Percentiles rank a stretch among this genome's conserved stretches.
Evolutionary conservation across 345 rosid species (phyloP).

Genomic region (Bruguiera sexangula): DNA sequence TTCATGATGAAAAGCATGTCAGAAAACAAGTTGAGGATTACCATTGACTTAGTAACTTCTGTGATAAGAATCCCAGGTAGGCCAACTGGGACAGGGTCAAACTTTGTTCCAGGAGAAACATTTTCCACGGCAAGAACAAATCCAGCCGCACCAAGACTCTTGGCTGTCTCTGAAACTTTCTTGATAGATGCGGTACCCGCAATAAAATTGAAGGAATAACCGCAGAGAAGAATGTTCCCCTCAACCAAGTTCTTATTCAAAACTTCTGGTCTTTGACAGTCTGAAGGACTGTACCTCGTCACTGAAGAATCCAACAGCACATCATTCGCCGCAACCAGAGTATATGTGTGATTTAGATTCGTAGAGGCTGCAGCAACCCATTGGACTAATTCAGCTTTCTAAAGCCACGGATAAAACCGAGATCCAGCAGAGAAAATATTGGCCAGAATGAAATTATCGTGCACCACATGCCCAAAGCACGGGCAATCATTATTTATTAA

Average conservation of each 20-base stretch:
- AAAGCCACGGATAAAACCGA: constrained; percentile 4
- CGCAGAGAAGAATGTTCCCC: constrained; percentile 94
- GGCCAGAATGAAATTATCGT: neutral
- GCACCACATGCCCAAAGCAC: constrained; percentile 3
- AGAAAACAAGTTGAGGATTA: constrained; percentile 24
- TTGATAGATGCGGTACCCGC: constrained; percentile 90
- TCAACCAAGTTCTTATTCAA: constrained; percentile 71
- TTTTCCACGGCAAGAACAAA: constrained; percentile 98
- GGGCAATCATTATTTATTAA: neutral
- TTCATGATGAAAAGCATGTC: neutral
- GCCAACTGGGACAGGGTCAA: constrained; percentile 88
- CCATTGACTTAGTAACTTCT: constrained; percentile 80
- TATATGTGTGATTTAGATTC: constrained; percentile 58
- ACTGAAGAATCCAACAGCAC: constrained; percentile 76
- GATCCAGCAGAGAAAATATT: constrained; percentile 1
- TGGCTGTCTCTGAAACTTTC: constrained; percentile 89
- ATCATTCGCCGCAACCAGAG: constrained; percentile 96
- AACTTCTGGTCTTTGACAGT: constrained; percentile 93
- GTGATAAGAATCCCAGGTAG: constrained; percentile 87
- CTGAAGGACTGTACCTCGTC: constrained; percentile 69
- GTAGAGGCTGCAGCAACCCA: constrained; percentile 75
- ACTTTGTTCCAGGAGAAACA: constrained; percentile 91
- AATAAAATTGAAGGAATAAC: constrained; percentile 97
- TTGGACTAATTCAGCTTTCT: constrained; percentile 19
- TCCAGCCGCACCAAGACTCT: constrained; percentile 88